Base-by-base conservation (phyloP, 2,329 filamentous ascomycete genomes). In the Fusarium incarnatum region DNA sequence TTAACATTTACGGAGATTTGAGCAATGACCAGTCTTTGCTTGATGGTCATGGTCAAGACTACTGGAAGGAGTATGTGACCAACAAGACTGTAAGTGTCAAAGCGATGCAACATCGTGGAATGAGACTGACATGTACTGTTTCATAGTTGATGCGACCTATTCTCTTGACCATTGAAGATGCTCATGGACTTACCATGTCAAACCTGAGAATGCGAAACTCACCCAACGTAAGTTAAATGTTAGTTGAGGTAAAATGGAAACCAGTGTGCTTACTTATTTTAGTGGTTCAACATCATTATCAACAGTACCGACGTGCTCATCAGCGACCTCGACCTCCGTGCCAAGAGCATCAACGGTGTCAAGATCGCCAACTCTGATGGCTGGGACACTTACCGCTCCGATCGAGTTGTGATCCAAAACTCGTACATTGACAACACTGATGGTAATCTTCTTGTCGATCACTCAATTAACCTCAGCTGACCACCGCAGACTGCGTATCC, bases 1-100 rank as follows among this genome's bases (percentile, higher is more conserved):
- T 93, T 13, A 89, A 91, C 61, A 84, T 93, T 47, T 92, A 91
- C 65, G 91, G 90, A 1, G 87, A 86, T 18, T 91, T 11, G 85
- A 92, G 72, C 18, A 89, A 88, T 60, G 89, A 88, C 1, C 88
- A 91, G 73, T 83, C 84, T 3, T 90, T 89, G 87, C 91, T 91
- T 72, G 86, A 91, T 68, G 79, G 73, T 0, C 67, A 73, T 22
- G 73, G 73, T 2, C 68, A 75, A 30, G 64, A 25, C 0, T 75
- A 75, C 45, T 75, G 73, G 73, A 59, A 74, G 41, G 73, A 73
- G 25, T 55, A 64, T 10, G 40, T 41, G 4, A 55, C 45, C 5
- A 75, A 75, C 49, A 68, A 46, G 15, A 72, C 63, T 22, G 73
- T 73, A 53, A 28, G 89, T 1, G 3, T 7, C 18, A n/a, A 37